Percentiles rank a stretch among this genome's conserved stretches.
phyloP scores from a whole-genome alignment of 164 flowering plant species.

The Tinospora cordifolia region DNA sequence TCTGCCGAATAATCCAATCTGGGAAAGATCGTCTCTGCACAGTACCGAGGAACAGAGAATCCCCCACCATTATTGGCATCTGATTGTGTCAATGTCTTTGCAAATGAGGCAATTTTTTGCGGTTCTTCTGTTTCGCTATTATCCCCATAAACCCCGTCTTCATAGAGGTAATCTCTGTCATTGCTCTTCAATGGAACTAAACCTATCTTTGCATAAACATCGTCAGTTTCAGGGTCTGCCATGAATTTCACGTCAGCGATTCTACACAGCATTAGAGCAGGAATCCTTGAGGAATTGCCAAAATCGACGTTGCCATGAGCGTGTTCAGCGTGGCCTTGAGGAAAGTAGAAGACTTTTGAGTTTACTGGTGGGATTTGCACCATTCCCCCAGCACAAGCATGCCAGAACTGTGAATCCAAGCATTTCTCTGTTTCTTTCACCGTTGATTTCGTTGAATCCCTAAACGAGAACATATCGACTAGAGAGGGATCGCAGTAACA shows the following conservation, averaged over 20 bases:
- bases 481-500: too few species aligned
- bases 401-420: slow-evolving; percentile 93
- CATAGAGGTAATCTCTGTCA: slow-evolving; percentile 32
- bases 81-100: slow-evolving; percentile 90
- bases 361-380: slow-evolving; percentile 72
- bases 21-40: slow-evolving; percentile 96
- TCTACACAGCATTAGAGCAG: slow-evolving; percentile 49
- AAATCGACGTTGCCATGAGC: slow-evolving; percentile 46
- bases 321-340: slow-evolving; percentile 94
- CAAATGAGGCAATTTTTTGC: slow-evolving; percentile 74
- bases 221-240: slow-evolving; percentile 85
- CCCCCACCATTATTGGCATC: slow-evolving; percentile 99
- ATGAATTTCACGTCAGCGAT: slow-evolving; percentile 53
- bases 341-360: slow-evolving; percentile 74
- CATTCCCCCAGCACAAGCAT: slow-evolving; percentile 96
- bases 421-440: slow-evolving; percentile 51
- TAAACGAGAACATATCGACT: slow-evolving; percentile 8
- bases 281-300: slow-evolving; percentile 29
- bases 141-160: slow-evolving; percentile 22
- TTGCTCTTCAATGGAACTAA: slow-evolving; percentile 39
- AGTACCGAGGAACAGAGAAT: slow-evolving; percentile 90
- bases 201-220: slow-evolving; percentile 64
- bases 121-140: slow-evolving; percentile 22
- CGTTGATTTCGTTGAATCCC: slow-evolving; percentile 10
- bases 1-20: slow-evolving; percentile 73